Conservation (phyloP, 768 basidiomycete genomes). For the Trametes gibbosa region DNA sequence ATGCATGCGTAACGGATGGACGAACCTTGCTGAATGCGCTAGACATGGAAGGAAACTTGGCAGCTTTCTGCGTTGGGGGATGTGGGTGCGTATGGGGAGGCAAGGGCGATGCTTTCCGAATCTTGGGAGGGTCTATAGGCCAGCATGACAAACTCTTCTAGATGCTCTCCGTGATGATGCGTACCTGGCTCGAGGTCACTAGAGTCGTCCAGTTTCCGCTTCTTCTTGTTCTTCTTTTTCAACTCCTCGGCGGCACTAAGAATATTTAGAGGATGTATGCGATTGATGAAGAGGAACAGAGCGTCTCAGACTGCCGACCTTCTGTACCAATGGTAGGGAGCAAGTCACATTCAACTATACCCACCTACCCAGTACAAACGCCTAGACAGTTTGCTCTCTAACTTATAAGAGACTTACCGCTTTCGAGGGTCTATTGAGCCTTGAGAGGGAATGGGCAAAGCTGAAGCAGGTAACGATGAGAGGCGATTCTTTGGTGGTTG, state of each 20-base stretch:
- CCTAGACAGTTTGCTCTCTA: background rate
- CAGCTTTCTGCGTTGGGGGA: slow-evolving; percentile 44
- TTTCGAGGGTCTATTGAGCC: slow-evolving; percentile 62
- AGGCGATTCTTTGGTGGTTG: slow-evolving; percentile 46
- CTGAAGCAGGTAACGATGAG: slow-evolving; percentile 43
- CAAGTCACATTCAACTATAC: background rate
- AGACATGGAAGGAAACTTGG: slow-evolving; percentile 48
- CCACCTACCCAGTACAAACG: background rate
- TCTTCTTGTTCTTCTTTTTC: slow-evolving; percentile 75
- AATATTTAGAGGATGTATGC: background rate
- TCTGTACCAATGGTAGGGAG: too few species aligned
- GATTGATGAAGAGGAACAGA: background rate
- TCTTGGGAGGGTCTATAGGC: slow-evolving; percentile 41
- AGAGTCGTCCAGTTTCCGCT: slow-evolving; percentile 77
- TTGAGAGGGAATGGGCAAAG: slow-evolving; percentile 46
- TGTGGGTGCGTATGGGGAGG: slow-evolving; percentile 35
- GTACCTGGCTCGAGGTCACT: slow-evolving; percentile 66
- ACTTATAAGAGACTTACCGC: slow-evolving; percentile 39
- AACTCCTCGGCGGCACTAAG: slow-evolving; percentile 44
- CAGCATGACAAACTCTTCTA: slow-evolving; percentile 10
- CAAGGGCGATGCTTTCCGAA: slow-evolving; percentile 56
- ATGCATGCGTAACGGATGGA: background rate
- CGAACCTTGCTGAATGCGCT: slow-evolving; percentile 49
- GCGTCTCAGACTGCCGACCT: background rate
- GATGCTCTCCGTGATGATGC: slow-evolving; percentile 12